phyloP scores from a whole-genome alignment of 2,329 filamentous ascomycete genomes.

The Pseudogymnoascus sp. region DNA sequence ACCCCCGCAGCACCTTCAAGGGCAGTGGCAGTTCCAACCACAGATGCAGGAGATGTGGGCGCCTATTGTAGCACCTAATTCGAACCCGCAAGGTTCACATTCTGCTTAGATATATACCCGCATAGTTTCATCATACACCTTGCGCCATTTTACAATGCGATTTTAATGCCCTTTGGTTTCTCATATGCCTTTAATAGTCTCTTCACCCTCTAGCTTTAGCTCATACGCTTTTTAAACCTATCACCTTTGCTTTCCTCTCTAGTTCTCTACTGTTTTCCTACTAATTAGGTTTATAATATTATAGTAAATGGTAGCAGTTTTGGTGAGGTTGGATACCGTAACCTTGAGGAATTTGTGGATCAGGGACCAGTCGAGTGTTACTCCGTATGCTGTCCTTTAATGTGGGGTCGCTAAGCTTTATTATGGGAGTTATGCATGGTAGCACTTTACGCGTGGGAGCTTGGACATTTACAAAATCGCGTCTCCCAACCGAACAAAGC shows the following conservation, averaged over 20 bases:
- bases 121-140: background rate
- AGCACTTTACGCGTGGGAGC: slow-evolving; percentile 6
- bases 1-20: background rate
- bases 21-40: background rate
- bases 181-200: background rate
- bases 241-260: background rate
- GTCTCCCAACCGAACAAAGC: background rate
- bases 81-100: background rate
- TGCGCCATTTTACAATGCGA: background rate
- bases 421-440: background rate
- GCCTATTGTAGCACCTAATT: background rate
- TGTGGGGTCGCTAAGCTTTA: background rate
- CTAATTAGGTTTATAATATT: background rate
- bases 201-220: background rate
- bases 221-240: background rate
- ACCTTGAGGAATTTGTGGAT: slow-evolving; percentile 3
- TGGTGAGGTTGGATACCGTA: background rate
- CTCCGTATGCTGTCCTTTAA: background rate
- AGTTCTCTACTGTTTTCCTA: background rate
- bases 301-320: background rate
- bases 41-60: background rate
- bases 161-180: background rate
- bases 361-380: background rate
- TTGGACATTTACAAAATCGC: background rate
- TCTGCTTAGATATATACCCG: background rate